Evolutionary conservation across 2,329 filamentous ascomycete species (phyloP).

Genomic region (Cladosporium sp.): DNA sequence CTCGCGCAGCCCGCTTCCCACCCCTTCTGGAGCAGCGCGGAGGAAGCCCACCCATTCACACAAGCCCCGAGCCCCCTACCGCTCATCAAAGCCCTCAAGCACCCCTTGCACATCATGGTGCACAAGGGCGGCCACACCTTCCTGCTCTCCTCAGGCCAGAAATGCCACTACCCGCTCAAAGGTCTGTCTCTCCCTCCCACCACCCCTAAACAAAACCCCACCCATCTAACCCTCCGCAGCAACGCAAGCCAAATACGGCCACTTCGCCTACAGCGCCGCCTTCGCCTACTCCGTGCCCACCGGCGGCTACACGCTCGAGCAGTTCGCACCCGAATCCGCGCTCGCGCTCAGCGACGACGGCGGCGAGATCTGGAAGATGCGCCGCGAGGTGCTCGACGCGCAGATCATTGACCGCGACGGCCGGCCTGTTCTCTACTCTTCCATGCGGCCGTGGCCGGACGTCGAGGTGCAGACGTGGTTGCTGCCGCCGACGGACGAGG

Average conservation of each 20-base stretch:
- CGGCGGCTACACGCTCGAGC: slow-evolving; percentile 67
- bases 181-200: background rate
- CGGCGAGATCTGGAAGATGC: slow-evolving; percentile 72
- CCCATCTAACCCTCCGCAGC: slow-evolving; percentile 33
- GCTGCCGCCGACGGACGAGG: slow-evolving; percentile 52
- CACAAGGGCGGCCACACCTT: slow-evolving; percentile 65
- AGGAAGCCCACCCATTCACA: slow-evolving; percentile 49
- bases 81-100: slow-evolving; percentile 53
- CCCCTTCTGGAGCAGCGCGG: slow-evolving; percentile 66
- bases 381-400: slow-evolving; percentile 61
- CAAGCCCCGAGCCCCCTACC: slow-evolving; percentile 43
- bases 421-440: slow-evolving; percentile 57
- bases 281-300: slow-evolving; percentile 74
- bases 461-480: slow-evolving; percentile 61
- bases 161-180: slow-evolving; percentile 77
- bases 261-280: slow-evolving; percentile 69
- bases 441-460: slow-evolving; percentile 66
- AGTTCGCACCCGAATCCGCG: slow-evolving; percentile 69
- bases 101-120: slow-evolving; percentile 68
- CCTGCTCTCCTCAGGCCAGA: slow-evolving; percentile 68
- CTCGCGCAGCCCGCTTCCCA: slow-evolving; percentile 63
- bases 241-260: slow-evolving; percentile 74
- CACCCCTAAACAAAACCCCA: background rate
- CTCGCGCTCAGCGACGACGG: slow-evolving; percentile 71
- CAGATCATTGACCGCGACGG: slow-evolving; percentile 52